Evolutionary conservation across 495 filamentous ascomycete species (phyloP).

Genomic region (Penicillium silybi): DNA sequence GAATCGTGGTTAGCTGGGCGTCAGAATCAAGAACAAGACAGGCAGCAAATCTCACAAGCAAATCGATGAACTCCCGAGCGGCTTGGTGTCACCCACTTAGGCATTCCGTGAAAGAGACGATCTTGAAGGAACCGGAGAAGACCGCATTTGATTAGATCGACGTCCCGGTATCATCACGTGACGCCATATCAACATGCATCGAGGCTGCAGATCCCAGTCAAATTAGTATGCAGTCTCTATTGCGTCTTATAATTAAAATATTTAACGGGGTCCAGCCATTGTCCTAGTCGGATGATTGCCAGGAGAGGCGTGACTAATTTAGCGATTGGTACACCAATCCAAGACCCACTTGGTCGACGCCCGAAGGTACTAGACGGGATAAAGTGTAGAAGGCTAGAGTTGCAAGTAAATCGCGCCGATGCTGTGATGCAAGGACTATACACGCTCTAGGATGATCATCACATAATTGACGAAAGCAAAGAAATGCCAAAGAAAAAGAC

Average conservation of each 20-base stretch:
- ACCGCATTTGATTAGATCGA: conserved; percentile 3
- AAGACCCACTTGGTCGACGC: not conserved
- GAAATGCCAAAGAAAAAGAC: conserved; percentile 27
- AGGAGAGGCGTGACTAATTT: not conserved
- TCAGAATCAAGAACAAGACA: not conserved
- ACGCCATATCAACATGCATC: not conserved
- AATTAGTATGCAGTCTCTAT: not conserved
- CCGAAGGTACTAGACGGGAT: not conserved
- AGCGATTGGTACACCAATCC: not conserved
- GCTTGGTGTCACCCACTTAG: conserved; percentile 42
- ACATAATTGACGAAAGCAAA: conserved; percentile 18
- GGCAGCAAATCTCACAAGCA: conserved; percentile 52
- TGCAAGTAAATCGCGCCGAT: conserved; percentile 29
- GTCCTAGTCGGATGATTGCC: not conserved
- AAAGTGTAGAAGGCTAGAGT: conserved; percentile 4
- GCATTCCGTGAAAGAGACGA: conserved; percentile 30
- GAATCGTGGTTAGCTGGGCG: not conserved
- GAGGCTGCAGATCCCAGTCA: not conserved
- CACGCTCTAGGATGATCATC: conserved; percentile 35
- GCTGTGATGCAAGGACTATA: conserved; percentile 42
- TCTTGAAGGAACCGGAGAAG: conserved; percentile 10
- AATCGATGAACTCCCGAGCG: conserved; percentile 52
- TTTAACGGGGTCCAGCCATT: not conserved
- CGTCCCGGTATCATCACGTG: conserved; percentile 2
- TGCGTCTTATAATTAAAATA: not conserved